Evolutionary conservation across 345 rosid species (phyloP).

Genomic region (Dimocarpus longan): DNA sequence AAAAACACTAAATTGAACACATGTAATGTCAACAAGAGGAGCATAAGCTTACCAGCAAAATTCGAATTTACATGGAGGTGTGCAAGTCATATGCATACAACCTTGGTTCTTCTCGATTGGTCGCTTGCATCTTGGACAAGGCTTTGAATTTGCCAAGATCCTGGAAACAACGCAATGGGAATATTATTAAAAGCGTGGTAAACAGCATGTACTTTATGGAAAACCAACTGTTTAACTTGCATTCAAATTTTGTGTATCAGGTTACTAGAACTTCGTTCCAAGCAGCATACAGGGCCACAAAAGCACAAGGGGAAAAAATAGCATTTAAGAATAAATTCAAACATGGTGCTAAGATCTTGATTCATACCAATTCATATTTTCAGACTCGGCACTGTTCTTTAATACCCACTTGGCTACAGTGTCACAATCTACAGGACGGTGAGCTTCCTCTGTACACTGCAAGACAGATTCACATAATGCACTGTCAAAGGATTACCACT

Average conservation of each 20-base stretch:
- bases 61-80: constrained; percentile 80
- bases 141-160: constrained; percentile 82
- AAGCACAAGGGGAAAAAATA: neutral
- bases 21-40: neutral
- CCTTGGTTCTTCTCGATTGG: constrained; percentile 88
- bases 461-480: constrained; percentile 8
- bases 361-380: constrained; percentile 79
- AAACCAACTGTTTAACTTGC: neutral
- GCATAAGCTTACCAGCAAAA: constrained; percentile 66
- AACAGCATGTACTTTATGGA: neutral
- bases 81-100: constrained; percentile 92
- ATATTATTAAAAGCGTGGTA: neutral
- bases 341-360: constrained; percentile 4
- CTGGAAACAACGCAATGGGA: constrained; percentile 30
- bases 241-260: neutral
- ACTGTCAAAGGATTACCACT: constrained; percentile 10
- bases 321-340: neutral
- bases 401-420: constrained; percentile 77
- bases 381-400: constrained; percentile 84
- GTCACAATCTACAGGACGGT: constrained; percentile 81
- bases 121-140: constrained; percentile 80
- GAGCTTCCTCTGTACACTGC: constrained; percentile 87
- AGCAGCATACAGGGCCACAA: neutral
- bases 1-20: neutral
- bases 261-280: neutral